Evolutionary conservation across 108 stramenopile species (phyloP), one percentile per base, ranked within the genome.

Genomic region (Cyclotella baltica): DNA sequence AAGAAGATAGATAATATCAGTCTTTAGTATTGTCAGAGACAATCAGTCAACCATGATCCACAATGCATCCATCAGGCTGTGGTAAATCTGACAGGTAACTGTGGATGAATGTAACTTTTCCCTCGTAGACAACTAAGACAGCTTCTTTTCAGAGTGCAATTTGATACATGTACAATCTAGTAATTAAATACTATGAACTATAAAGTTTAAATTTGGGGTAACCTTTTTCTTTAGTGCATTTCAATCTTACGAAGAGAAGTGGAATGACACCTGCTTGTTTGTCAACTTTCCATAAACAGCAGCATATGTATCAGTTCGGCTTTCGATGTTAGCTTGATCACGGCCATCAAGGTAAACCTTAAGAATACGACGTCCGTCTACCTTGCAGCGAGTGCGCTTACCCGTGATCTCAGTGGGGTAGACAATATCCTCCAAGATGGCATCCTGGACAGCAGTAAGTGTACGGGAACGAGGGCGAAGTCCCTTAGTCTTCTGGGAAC

Each of bases 381-480:
- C 83, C 91, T 96, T 96, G 86, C 97, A 97, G 38, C 98, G 87
- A 25, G 97, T 99, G 80, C 98, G 95, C 97, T 99, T 99, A 82
- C 99, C 99, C 62, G 96, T 94, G 85, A 99, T 98, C 85, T 99
- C 98, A 58, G 98, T 98, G 47, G 99, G 99, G 93, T 95, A 99
- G 30, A 97, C 97, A 65, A 99, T 89, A 79, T 99, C 99, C 70
- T 99, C 99, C 73, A 99, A 90, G 74, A 98, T 97, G 72, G 98
- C 94, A 64, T 99, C 98, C 71, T 99, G 99, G 46, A 99, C 99
- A 43, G 91, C 89, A 36, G 97, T 98, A 71, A 99, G 92, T 36
- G 99, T 99, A 73, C 99, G 95, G 57, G 93, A 94, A 37, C 97
- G 95, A 62, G 99, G 98, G 72, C 97, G 97, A 67, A 93, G 89